Base-by-base conservation (phyloP, 805 yeast genomes). In the Middelhovenomyces tepae region DNA sequence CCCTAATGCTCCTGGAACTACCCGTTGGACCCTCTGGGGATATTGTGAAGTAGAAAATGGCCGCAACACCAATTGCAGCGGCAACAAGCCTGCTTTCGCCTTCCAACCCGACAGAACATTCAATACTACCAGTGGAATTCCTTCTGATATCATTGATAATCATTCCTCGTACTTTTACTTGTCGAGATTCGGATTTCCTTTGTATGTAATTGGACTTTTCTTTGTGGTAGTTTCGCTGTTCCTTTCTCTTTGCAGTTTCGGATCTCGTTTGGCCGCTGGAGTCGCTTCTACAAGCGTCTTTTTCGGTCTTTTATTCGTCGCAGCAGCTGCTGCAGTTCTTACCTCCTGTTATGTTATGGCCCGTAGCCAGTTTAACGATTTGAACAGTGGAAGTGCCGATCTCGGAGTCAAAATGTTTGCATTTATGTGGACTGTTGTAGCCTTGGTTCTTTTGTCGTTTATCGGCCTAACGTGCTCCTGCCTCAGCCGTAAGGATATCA, bases 21-120 rank as follows among this genome's bases (percentile, higher is more conserved):
- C 84, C 2, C 74, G 87, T 47, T 87, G 95, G 95, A 80, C 87
- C 7, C 72, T 73, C 57, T 87, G 89, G 70, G 76, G 78, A 42
- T 65, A 67, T 32, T 70, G 77, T 47, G 65, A 69, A 42, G 68
- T 66, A 18, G 53, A 47, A 23, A 65, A 69, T 42, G 70, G 71
- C 35, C 42, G 51, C 27, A 65, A 74, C 56, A 28, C 45, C 18
- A 51, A 65, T 44, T 85, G 85, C 60, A 55, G 73, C 27, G 38
- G 56, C 14, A 69, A 68, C 49, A 52, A 56, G 28, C 80, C 95
- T 13, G 96, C 83, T n/a, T 77, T 67, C 59, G 85, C 95, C 27
- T 74, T 86, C 53, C 81, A 93, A 16, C 95, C 95, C 18, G 70
- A 57, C 29, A 74, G 73, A 47, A 83, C 84, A 62, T 85, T 85